phyloP scores from a whole-genome alignment of 2,329 filamentous ascomycete genomes.

The Daldinia eschscholtzii region DNA sequence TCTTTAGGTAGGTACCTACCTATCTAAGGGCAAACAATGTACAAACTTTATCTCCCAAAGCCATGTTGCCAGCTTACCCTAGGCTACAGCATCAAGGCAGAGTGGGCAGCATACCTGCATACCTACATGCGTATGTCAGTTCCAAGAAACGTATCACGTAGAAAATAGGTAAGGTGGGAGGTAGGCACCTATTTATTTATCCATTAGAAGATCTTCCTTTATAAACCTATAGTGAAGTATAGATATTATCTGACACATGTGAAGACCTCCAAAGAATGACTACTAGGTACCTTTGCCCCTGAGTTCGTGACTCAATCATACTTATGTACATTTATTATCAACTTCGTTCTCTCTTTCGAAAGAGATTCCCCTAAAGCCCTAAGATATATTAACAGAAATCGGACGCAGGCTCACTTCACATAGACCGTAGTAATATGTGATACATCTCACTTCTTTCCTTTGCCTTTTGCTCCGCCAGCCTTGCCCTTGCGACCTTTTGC shows the following conservation, averaged over 20 bases:
- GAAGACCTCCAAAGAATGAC: background rate
- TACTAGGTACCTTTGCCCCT: conserved; percentile 17
- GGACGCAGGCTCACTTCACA: conserved; percentile 5
- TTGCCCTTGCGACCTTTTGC: conserved; percentile 56
- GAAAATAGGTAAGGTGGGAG: background rate
- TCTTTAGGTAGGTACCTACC: too few species aligned
- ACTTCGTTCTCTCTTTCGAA: conserved; percentile 7
- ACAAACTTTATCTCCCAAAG: background rate
- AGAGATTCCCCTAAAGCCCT: conserved; percentile 7
- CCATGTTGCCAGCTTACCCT: background rate
- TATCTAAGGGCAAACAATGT: background rate
- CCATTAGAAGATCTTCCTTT: background rate
- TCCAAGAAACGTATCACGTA: background rate
- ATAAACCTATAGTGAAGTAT: too few species aligned
- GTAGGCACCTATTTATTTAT: background rate
- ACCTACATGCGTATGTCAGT: background rate
- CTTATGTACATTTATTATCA: conserved; percentile 13
- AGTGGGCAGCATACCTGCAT: too few species aligned
- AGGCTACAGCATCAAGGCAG: background rate
- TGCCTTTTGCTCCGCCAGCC: conserved; percentile 47
- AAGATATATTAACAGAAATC: conserved; percentile 28
- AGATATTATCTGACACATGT: background rate
- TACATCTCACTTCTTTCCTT: conserved; percentile 50
- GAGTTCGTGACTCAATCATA: conserved; percentile 5
- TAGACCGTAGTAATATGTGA: conserved; percentile 14